Percentiles rank a stretch among this genome's conserved stretches.
phyloP scores from a whole-genome alignment of 2,329 filamentous ascomycete species.

The Fusarium mundagurra region DNA sequence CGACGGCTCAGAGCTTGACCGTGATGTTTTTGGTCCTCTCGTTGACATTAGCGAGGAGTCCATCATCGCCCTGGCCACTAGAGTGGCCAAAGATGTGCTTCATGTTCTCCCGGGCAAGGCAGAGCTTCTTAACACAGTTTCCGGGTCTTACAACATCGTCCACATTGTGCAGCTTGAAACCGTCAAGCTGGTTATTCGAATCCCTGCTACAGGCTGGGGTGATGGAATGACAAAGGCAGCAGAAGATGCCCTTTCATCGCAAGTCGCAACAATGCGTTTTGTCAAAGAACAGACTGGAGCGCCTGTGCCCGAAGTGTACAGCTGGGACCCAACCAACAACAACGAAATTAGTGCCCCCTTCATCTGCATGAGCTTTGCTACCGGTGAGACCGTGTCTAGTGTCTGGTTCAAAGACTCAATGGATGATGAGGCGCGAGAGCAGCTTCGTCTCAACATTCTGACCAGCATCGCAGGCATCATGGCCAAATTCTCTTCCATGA shows the following conservation, averaged over 20 bases:
- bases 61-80: not conserved
- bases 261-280: slow-evolving; percentile 12
- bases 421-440: not conserved
- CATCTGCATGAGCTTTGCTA: not conserved
- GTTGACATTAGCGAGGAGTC: not conserved
- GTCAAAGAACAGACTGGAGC: not conserved
- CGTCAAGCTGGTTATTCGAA: slow-evolving; percentile 15
- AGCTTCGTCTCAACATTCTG: not conserved
- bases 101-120: not conserved
- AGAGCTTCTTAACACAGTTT: not conserved
- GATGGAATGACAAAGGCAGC: slow-evolving; percentile 19
- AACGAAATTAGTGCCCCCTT: slow-evolving; percentile 5
- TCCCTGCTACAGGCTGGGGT: slow-evolving; percentile 17
- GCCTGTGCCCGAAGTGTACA: not conserved
- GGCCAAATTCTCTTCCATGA: not conserved
- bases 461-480: not conserved
- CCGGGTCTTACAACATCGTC: not conserved
- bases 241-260: slow-evolving; percentile 13
- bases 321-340: not conserved
- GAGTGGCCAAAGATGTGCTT: not conserved
- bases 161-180: not conserved
- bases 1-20: not conserved
- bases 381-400: not conserved
- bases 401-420: not conserved
- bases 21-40: not conserved